These are phyloP conservation scores for Russula emetica DNA, from an alignment of 768 basidiomycete species.

Conservation along the genomic window DNA sequence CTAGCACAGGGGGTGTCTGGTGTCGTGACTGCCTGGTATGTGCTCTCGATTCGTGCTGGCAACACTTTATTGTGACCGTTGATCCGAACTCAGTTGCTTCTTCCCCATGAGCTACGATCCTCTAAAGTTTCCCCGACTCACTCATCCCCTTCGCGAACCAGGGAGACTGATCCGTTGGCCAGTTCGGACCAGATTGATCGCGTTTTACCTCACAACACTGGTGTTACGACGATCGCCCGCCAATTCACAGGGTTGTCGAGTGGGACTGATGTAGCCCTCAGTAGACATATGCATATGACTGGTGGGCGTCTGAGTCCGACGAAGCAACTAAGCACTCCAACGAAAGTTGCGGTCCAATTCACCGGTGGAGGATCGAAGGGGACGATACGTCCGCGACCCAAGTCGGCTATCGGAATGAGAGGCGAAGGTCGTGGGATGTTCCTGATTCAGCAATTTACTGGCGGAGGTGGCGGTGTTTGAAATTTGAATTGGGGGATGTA, in stretches of 20 bases:
- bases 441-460: conserved; percentile 76
- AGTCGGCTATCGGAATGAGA: conserved; percentile 72
- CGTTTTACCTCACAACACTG: conserved; percentile 57
- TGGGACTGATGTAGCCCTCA: conserved; percentile 36
- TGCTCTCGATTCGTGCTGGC: background rate
- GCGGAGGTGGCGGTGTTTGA: conserved; percentile 36
- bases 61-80: background rate
- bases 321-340: conserved; percentile 66
- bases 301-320: conserved; percentile 65
- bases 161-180: conserved; percentile 43
- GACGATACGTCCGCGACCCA: conserved; percentile 53
- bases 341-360: conserved; percentile 53
- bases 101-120: conserved; percentile 47
- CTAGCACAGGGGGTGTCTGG: conserved; percentile 62
- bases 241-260: conserved; percentile 65
- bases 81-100: conserved; percentile 45
- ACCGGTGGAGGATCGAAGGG: conserved; percentile 34
- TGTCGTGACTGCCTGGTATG: conserved; percentile 77
- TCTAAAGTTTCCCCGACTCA: conserved; percentile 53
- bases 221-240: conserved; percentile 66
- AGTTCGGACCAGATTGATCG: conserved; percentile 31
- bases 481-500: no score
- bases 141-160: conserved; percentile 37
- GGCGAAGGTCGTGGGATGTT: conserved; percentile 75
- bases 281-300: conserved; percentile 62